A percentile compares a stretch with the other conserved stretches of the same genome.
Conservation (phyloP, 768 basidiomycete species). For the Botryobasidium botryosum region DNA sequence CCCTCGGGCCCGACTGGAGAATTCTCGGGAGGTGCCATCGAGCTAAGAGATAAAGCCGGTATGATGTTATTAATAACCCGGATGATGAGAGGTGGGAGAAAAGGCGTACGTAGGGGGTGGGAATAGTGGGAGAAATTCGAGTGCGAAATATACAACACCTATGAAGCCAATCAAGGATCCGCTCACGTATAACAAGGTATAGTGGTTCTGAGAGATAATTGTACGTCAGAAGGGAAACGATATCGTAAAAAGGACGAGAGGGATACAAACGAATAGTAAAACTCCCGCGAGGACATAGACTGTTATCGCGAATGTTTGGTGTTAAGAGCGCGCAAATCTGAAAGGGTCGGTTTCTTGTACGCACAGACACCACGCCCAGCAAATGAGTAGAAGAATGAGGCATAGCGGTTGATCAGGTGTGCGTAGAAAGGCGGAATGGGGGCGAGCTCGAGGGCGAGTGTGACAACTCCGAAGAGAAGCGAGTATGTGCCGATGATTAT, state of each 20-base stretch:
- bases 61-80: too few species aligned
- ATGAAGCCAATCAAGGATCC: conserved; percentile 18
- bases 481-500: conserved; percentile 22
- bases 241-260: background rate
- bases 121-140: conserved; percentile 19
- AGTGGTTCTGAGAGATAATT: conserved; percentile 12
- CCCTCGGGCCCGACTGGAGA: too few species aligned
- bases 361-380: conserved; percentile 22
- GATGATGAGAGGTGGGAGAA: too few species aligned
- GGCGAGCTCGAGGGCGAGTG: conserved; percentile 19
- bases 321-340: too few species aligned
- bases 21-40: too few species aligned
- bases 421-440: conserved; percentile 20
- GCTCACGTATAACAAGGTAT: conserved; percentile 20
- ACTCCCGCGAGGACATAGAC: conserved; percentile 8
- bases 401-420: conserved; percentile 19
- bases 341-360: conserved; percentile 10
- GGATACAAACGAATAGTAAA: background rate
- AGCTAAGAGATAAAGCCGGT: too few species aligned
- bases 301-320: background rate
- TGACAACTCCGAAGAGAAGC: conserved; percentile 18
- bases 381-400: conserved; percentile 22
- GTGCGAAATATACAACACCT: conserved; percentile 18
- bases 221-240: background rate
- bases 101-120: conserved; percentile 21